Conservation (phyloP, 2,329 filamentous ascomycete genomes). For the Macrophomina phaseolina region DNA sequence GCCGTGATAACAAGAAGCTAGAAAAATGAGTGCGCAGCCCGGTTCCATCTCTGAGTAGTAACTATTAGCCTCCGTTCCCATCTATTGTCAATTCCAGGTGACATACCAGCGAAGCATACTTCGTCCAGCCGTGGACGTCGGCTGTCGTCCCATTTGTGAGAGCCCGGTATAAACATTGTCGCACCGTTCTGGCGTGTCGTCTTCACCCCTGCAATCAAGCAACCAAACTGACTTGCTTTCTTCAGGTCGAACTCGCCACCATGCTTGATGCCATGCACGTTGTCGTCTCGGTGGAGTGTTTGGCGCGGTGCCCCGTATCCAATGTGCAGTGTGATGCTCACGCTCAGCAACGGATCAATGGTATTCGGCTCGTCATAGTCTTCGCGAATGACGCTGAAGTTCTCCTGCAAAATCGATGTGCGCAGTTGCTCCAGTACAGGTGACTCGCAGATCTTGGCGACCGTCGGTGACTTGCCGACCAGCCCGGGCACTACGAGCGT, state of each 20-base stretch:
- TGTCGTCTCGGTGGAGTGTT: constrained; percentile 41
- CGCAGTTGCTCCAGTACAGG: constrained; percentile 36
- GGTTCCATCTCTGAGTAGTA: constrained; percentile 41
- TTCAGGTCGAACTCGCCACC: constrained; percentile 28
- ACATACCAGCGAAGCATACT: constrained; percentile 42
- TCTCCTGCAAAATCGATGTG: constrained; percentile 35
- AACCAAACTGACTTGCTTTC: constrained; percentile 36
- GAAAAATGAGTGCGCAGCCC: constrained; percentile 45
- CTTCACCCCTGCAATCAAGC: constrained; percentile 38
- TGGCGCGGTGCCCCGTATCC: constrained; percentile 40
- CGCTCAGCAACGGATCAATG: constrained; percentile 37
- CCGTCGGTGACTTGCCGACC: constrained; percentile 39
- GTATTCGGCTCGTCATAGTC: constrained; percentile 31
- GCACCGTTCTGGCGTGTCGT: constrained; percentile 40
- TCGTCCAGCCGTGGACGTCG: constrained; percentile 37
- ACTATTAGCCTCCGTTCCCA: not conserved
- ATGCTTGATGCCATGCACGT: constrained; percentile 39
- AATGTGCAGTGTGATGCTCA: constrained; percentile 39
- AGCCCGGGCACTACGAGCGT: constrained; percentile 37
- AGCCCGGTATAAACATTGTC: constrained; percentile 42
- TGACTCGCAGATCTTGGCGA: constrained; percentile 34
- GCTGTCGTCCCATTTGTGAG: constrained; percentile 40
- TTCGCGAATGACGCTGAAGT: constrained; percentile 34
- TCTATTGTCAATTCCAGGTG: not conserved
- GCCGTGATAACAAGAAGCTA: constrained; percentile 42